A percentile compares a stretch with the other conserved stretches of the same genome.
Evolutionary conservation across 306 rosid genomes (phyloP).

Genomic region (Calophaca sinica): DNA sequence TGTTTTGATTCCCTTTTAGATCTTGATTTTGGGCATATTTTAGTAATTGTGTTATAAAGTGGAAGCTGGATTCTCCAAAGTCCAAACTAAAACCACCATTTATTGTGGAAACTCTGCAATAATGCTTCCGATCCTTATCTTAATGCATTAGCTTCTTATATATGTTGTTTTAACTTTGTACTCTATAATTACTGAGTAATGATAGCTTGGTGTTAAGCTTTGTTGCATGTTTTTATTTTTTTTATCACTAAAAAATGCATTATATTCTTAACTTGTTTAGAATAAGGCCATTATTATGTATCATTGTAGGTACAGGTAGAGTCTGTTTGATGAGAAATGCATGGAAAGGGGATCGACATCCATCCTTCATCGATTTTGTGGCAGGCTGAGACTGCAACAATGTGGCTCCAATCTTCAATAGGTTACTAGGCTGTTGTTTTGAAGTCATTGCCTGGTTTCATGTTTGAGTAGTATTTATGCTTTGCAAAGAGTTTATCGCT

Average conservation of each 20-base stretch:
- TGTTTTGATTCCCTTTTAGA: no score
- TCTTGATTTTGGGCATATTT: no score
- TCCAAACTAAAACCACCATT: not conserved
- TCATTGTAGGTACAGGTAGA: conserved; percentile 59
- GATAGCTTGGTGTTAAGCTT: not conserved
- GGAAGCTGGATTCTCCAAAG: no score
- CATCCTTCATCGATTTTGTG: conserved; percentile 70
- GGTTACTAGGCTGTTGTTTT: conserved; percentile 54
- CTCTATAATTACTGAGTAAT: not conserved
- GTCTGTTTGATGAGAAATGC: conserved; percentile 81
- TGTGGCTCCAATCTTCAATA: conserved; percentile 59
- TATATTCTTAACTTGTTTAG: conserved; percentile 21
- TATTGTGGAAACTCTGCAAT: not conserved
- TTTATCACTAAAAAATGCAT: not conserved
- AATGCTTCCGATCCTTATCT: conserved; percentile 21
- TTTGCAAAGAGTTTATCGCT: conserved; percentile 1
- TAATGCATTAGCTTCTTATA: conserved; percentile 5
- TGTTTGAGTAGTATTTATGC: conserved; percentile 11
- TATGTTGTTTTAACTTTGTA: conserved; percentile 14
- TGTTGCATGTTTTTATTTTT: conserved; percentile 17
- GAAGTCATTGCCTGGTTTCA: not conserved
- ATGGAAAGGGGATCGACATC: conserved; percentile 83
- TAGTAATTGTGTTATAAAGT: no score
- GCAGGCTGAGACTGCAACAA: conserved; percentile 64
- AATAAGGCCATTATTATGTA: conserved; percentile 20